A percentile compares a stretch with the other conserved stretches of the same genome.
Conservation (phyloP, 352 stramenopile genomes). For the Globisporangium carolinianum region DNA sequence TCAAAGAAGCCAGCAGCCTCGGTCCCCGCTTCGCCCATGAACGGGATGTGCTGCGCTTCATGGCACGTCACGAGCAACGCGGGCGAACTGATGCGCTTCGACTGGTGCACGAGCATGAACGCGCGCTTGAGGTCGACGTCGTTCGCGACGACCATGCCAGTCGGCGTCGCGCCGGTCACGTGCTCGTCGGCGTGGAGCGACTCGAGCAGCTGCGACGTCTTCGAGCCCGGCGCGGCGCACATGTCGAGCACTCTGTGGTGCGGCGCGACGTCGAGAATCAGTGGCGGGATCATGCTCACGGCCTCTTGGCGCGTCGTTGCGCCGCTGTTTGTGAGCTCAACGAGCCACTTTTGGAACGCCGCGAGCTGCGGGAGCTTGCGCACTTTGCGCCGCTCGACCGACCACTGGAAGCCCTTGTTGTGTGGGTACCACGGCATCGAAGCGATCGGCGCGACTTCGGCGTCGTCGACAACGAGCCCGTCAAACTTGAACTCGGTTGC, state of each 20-base stretch:
- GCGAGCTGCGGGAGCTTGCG: constrained; percentile 89
- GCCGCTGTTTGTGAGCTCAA: constrained; percentile 90
- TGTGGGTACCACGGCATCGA: constrained; percentile 89
- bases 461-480: constrained; percentile 68
- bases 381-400: constrained; percentile 82
- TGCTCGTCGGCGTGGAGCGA: constrained; percentile 82
- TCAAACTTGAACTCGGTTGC: constrained; percentile 83
- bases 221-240: constrained; percentile 98
- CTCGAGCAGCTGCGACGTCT: constrained; percentile 98
- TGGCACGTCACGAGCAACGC: constrained; percentile 94
- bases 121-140: constrained; percentile 96
- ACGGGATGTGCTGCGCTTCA: constrained; percentile 94
- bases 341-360: constrained; percentile 95
- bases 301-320: constrained; percentile 97
- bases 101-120: constrained; percentile 98
- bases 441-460: constrained; percentile 74
- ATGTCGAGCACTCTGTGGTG: constrained; percentile 95
- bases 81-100: constrained; percentile 94
- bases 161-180: constrained; percentile 69
- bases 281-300: constrained; percentile 98
- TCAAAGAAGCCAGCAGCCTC: constrained; percentile 91
- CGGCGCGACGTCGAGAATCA: constrained; percentile 93
- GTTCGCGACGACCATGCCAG: constrained; percentile 94
- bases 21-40: constrained; percentile 61
- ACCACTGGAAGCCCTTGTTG: constrained; percentile 86